Evolutionary conservation across 352 stramenopile genomes (phyloP).

Genomic region (Achlya hypogyna): DNA sequence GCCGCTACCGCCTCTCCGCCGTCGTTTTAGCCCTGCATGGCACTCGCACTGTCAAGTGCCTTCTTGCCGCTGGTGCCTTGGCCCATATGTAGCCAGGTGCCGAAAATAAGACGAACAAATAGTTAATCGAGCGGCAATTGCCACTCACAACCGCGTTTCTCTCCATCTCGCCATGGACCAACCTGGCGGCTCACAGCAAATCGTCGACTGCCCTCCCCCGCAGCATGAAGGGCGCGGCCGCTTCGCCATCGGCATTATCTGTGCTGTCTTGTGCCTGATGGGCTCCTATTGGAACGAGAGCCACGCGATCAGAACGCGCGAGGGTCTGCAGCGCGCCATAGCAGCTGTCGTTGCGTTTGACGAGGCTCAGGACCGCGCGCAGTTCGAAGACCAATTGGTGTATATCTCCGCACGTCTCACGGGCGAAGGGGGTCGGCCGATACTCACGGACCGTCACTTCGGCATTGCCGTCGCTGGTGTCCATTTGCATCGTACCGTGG

Average conservation of each 20-base stretch:
- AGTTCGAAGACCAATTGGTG: background rate
- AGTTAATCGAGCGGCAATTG: no score
- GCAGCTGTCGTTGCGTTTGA: background rate
- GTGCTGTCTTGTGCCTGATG: background rate
- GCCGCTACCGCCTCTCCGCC: no score
- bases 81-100: no score
- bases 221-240: no score
- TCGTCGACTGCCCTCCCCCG: no score
- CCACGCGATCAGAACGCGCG: background rate
- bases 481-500: constrained; percentile 3
- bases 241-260: background rate
- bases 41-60: no score
- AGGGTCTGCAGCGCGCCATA: background rate
- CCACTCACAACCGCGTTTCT: no score
- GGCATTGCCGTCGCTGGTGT: background rate
- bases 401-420: background rate
- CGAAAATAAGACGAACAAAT: no score
- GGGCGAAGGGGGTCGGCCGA: background rate
- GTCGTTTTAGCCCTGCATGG: no score
- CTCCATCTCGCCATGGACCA: no score
- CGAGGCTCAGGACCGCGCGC: background rate
- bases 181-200: no score
- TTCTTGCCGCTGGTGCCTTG: no score
- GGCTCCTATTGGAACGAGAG: background rate
- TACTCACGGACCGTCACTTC: constrained; percentile 4